These are phyloP conservation scores for Priceomyces haplophilus DNA, from an alignment of 805 yeast genomes.

Conservation along the genomic window DNA sequence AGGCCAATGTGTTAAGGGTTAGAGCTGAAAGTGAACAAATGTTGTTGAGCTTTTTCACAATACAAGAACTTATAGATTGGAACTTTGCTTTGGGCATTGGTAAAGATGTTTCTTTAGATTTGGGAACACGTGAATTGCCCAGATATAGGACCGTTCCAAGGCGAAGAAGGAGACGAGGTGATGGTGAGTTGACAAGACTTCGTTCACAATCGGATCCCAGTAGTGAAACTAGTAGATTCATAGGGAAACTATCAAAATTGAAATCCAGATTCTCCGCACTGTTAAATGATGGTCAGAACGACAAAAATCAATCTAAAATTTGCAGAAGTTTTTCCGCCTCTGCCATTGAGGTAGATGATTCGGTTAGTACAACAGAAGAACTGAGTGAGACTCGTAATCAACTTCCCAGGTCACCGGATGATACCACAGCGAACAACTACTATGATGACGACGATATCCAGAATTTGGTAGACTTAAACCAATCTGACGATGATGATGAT, in stretches of 20 bases:
- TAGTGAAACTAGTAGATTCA: constrained; percentile 11
- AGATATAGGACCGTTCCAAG: constrained; percentile 78
- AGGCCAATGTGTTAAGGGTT: constrained; percentile 63
- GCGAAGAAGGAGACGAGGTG: constrained; percentile 49
- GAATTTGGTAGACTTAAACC: constrained; percentile 25
- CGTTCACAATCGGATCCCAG: constrained; percentile 17
- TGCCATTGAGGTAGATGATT: constrained; percentile 1
- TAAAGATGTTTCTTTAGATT: constrained; percentile 74
- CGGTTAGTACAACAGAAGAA: no score
- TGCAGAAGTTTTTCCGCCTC: constrained; percentile 10
- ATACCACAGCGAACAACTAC: constrained; percentile 10
- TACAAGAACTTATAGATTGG: constrained; percentile 77
- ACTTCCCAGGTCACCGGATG: no score
- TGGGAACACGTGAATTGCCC: constrained; percentile 69
- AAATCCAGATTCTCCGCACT: constrained; percentile 15
- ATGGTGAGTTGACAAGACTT: constrained; percentile 1
- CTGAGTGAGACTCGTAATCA: no score
- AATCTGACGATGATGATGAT: constrained; percentile 29
- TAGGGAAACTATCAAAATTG: constrained; percentile 21
- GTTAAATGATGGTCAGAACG: not conserved
- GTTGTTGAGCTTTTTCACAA: constrained; percentile 58
- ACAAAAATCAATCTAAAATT: not conserved
- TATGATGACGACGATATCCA: constrained; percentile 29
- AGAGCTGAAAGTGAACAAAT: constrained; percentile 84
- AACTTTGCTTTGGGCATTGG: constrained; percentile 68